Evolutionary conservation across 225 moss, liverwort and hornwort genomes (phyloP).

Genomic region (Pseudoscleropodium purum): DNA sequence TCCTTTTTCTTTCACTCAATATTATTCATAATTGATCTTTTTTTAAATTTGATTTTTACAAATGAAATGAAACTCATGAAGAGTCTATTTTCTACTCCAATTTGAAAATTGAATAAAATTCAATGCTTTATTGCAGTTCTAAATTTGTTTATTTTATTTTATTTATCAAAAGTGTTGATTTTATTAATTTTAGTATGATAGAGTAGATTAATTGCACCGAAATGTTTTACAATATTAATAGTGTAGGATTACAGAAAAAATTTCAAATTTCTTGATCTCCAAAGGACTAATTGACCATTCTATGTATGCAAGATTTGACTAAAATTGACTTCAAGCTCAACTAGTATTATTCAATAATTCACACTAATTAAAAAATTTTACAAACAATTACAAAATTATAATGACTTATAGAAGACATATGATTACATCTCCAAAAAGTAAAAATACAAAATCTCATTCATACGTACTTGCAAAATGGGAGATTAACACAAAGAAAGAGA

Average conservation of each 20-base stretch:
- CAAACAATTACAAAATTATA: neutral
- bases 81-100: neutral
- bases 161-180: neutral
- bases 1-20: too few relatives aligned
- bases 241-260: accelerated
- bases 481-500: neutral
- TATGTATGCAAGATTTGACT: too few relatives aligned
- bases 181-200: neutral
- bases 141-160: too few relatives aligned
- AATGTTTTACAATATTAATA: neutral
- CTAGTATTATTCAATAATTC: neutral
- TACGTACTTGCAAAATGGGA: neutral
- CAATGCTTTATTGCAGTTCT: too few relatives aligned
- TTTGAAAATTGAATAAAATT: neutral
- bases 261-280: neutral
- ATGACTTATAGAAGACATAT: neutral
- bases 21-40: neutral
- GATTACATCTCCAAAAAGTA: neutral
- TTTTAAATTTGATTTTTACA: neutral
- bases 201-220: neutral
- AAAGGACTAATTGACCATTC: accelerated
- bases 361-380: too few relatives aligned
- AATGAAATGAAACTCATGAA: neutral
- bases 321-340: too few relatives aligned
- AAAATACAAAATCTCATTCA: neutral